Conservation (phyloP, 176 grass and related monocot genomes). For the barley (Hordeum vulgare) region MorexV3_pseudomolecules_assembly NC_058522.1:135147801-135148300, state of each 20-base stretch:
- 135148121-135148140: slow-evolving; percentile 51
- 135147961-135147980: neutral
- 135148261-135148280: slow-evolving; percentile 51
- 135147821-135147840: neutral
- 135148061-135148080: slow-evolving; percentile 13
- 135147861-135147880: slow-evolving; percentile 48
- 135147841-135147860: neutral
- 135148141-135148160: slow-evolving; percentile 59
- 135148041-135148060: slow-evolving; percentile 44
- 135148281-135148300: slow-evolving; percentile 26
- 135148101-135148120: slow-evolving; percentile 51
- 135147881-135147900: slow-evolving; percentile 41
- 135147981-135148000: neutral
- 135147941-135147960: slow-evolving; percentile 24
- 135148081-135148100: slow-evolving; percentile 49
- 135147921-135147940: slow-evolving; percentile 48
- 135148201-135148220: slow-evolving; percentile 25
- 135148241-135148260: slow-evolving; percentile 57
- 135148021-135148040: slow-evolving; percentile 36
- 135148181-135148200: neutral
- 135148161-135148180: slow-evolving; percentile 28
- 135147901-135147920: slow-evolving; percentile 77
- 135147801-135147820: slow-evolving; percentile 29
- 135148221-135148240: slow-evolving; percentile 52
- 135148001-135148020: slow-evolving; percentile 13